Evolutionary conservation across 495 filamentous ascomycete species (phyloP).

Genomic region (Amphirosellinia nigrospora): DNA sequence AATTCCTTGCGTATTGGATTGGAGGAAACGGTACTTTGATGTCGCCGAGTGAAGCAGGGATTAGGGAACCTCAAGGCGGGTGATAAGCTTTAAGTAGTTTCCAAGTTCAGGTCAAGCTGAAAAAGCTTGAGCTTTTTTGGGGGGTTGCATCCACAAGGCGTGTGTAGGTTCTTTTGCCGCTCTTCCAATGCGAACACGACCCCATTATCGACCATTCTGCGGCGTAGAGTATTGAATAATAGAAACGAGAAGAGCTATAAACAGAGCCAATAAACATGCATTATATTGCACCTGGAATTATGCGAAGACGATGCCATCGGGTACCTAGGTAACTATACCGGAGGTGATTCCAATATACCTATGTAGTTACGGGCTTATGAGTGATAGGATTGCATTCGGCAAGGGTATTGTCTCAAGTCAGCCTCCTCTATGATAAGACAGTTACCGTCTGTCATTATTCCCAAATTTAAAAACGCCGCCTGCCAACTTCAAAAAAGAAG

Average conservation of each 20-base stretch:
- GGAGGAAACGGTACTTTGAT: too few relatives aligned
- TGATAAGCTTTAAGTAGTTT: too few relatives aligned
- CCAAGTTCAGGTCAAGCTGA: too few relatives aligned
- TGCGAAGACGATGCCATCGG: background rate
- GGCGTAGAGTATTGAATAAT: background rate
- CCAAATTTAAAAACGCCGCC: conserved; percentile 13
- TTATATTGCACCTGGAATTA: background rate
- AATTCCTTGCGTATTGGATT: too few relatives aligned
- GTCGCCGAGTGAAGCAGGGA: too few relatives aligned
- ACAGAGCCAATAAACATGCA: background rate
- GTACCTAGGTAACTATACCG: background rate
- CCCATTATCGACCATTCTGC: background rate
- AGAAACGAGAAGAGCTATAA: background rate
- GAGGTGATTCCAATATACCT: background rate
- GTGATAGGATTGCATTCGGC: background rate
- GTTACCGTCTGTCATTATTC: background rate
- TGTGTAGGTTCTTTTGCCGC: too few relatives aligned
- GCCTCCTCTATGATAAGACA: background rate
- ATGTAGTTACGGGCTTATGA: background rate
- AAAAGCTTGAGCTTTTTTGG: too few relatives aligned
- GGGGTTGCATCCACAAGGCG: background rate
- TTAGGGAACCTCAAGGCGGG: too few relatives aligned
- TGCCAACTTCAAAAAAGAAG: background rate
- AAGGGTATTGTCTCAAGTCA: conserved; percentile 9
- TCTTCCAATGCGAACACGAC: background rate